Percentiles rank a stretch among this genome's conserved stretches.
Conservation (phyloP, 164 flowering plant genomes). For the Sextonia rubra region DNA sequence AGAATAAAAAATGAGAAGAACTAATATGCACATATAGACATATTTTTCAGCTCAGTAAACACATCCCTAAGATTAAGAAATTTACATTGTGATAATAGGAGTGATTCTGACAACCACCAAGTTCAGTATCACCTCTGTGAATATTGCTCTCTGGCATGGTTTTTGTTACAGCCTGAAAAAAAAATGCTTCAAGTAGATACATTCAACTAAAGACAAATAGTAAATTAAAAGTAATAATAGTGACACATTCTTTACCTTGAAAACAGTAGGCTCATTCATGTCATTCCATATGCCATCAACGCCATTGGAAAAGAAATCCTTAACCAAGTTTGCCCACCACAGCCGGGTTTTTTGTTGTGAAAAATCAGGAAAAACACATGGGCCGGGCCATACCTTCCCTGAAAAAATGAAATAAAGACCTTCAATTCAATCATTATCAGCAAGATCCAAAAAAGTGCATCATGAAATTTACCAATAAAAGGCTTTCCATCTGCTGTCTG, state of each 20-base stretch:
- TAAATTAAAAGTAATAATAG: no score
- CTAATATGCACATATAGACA: neutral
- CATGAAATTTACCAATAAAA: slow-evolving; percentile 50
- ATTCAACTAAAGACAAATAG: no score
- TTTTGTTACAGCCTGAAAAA: slow-evolving; percentile 66
- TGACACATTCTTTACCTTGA: slow-evolving; percentile 46
- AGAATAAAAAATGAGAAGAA: neutral
- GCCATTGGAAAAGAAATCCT: slow-evolving; percentile 74
- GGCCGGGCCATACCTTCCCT: slow-evolving; percentile 99
- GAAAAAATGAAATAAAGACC: slow-evolving; percentile 2
- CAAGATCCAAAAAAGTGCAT: neutral
- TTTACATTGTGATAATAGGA: slow-evolving; percentile 86
- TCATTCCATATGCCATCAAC: slow-evolving; percentile 99
- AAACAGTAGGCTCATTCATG: slow-evolving; percentile 97
- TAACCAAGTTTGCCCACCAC: slow-evolving; percentile 94
- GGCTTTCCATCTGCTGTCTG: slow-evolving; percentile 69
- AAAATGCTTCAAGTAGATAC: neutral
- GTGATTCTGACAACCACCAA: slow-evolving; percentile 82
- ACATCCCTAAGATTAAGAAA: slow-evolving; percentile 5
- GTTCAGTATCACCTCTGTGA: slow-evolving; percentile 77
- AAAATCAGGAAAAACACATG: slow-evolving; percentile 94
- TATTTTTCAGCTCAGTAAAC: neutral
- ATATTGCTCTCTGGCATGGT: slow-evolving; percentile 95
- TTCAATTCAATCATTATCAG: neutral
- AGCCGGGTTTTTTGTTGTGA: slow-evolving; percentile 69